phyloP scores from a whole-genome alignment of 495 filamentous ascomycete species.

The Darksidea phi region DNA sequence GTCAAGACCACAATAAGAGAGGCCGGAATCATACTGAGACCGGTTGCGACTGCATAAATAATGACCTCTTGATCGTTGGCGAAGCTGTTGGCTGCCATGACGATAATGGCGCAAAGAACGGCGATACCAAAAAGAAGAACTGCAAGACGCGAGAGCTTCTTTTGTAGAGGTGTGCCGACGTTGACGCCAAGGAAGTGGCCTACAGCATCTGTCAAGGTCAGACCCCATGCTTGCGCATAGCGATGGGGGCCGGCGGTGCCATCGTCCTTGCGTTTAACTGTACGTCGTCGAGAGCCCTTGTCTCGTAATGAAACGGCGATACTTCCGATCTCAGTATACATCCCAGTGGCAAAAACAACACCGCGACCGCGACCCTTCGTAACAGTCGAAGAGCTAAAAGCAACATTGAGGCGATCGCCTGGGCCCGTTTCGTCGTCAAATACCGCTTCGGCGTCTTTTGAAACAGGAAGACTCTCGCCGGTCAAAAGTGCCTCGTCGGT shows the following conservation, averaged over 20 bases:
- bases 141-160: conserved; percentile 69
- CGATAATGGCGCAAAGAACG: conserved; percentile 68
- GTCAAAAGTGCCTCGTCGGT: conserved; percentile 73
- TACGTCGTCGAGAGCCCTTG: conserved; percentile 44
- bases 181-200: conserved; percentile 58
- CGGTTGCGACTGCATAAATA: conserved; percentile 60
- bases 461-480: conserved; percentile 73
- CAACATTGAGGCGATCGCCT: conserved; percentile 70
- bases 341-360: conserved; percentile 69
- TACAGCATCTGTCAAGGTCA: conserved; percentile 64
- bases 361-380: conserved; percentile 69
- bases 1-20: conserved; percentile 73
- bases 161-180: conserved; percentile 61
- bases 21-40: conserved; percentile 62
- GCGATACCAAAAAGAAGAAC: conserved; percentile 67
- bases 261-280: conserved; percentile 44
- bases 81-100: conserved; percentile 64
- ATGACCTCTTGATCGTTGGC: conserved; percentile 62
- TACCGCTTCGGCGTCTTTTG: conserved; percentile 48
- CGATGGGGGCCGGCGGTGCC: conserved; percentile 54
- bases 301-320: conserved; percentile 59
- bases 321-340: conserved; percentile 69
- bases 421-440: conserved; percentile 54
- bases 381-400: conserved; percentile 68
- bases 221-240: conserved; percentile 64